Conservation (phyloP, 1,139 yeast genomes). For the Saccharomycopsis crataegensis region DNA sequence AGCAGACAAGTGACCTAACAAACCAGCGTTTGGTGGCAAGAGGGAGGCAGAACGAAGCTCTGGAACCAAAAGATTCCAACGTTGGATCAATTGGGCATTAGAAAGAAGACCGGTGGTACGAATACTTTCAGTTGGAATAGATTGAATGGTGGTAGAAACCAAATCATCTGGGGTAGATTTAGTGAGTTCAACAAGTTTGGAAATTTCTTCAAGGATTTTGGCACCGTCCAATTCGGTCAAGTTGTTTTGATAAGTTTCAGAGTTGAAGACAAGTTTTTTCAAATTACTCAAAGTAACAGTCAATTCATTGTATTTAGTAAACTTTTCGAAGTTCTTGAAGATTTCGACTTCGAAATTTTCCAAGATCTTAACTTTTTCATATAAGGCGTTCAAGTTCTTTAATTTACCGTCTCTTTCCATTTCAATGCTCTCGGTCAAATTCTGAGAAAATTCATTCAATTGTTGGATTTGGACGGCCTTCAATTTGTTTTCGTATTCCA, state of each 20-base stretch:
- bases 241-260: constrained; percentile 28
- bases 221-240: constrained; percentile 28
- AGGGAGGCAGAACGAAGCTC: constrained; percentile 85
- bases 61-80: constrained; percentile 74
- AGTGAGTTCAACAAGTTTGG: constrained; percentile 27
- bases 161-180: constrained; percentile 38
- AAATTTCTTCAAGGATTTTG: constrained; percentile 29
- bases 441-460: constrained; percentile 61
- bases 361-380: constrained; percentile 48
- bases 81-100: constrained; percentile 59
- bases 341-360: constrained; percentile 54
- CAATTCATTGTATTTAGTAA: constrained; percentile 50
- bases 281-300: constrained; percentile 47
- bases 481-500: constrained; percentile 74
- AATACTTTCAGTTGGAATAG: constrained; percentile 43
- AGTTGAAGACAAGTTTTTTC: constrained; percentile 27
- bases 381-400: constrained; percentile 56
- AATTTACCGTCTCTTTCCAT: constrained; percentile 78
- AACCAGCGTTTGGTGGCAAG: constrained; percentile 92
- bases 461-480: constrained; percentile 65
- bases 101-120: constrained; percentile 48
- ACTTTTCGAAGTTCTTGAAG: constrained; percentile 47
- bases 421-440: constrained; percentile 60
- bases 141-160: constrained; percentile 25
- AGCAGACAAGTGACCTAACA: constrained; percentile 85